Conservation (phyloP, 2,329 filamentous ascomycete genomes). For the Apiospora aurea region DNA sequence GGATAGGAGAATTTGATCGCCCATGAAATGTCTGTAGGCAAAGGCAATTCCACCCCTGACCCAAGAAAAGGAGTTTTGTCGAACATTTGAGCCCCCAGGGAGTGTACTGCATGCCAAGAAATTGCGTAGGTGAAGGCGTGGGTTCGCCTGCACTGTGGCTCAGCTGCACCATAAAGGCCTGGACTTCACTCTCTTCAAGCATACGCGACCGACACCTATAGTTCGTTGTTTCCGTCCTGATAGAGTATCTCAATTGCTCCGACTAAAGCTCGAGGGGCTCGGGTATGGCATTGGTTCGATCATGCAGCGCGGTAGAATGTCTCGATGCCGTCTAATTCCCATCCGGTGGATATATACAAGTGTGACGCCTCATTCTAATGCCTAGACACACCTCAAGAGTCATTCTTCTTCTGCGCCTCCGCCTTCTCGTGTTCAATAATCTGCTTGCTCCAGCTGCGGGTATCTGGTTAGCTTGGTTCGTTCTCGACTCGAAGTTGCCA, state of each 20-base stretch:
- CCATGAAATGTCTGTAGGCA: not conserved
- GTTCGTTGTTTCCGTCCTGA: not conserved
- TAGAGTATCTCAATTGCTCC: not conserved
- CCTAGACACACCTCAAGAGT: constrained; percentile 32
- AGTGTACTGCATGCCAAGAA: not conserved
- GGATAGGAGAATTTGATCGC: not conserved
- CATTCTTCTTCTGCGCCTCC: constrained; percentile 41
- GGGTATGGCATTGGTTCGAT: not conserved
- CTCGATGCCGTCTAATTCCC: constrained; percentile 16
- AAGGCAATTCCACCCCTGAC: not conserved
- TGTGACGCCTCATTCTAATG: not conserved
- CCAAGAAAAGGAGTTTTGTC: not conserved
- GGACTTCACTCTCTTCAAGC: no score
- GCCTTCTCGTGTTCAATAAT: constrained; percentile 53
- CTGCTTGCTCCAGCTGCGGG: constrained; percentile 52
- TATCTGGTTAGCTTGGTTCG: constrained; percentile 18
- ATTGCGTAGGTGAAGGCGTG: not conserved
- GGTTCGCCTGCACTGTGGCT: not conserved
- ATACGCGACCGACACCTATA: not conserved
- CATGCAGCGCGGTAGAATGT: not conserved
- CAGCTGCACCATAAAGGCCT: not conserved
- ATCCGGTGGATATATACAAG: constrained; percentile 24
- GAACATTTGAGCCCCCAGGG: not conserved
- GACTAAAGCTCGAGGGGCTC: not conserved
- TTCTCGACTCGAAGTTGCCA: not conserved